These are phyloP conservation scores for Ammopiptanthus mongolicus DNA, from an alignment of 306 rosid genomes.

Conservation along the genomic window DNA sequence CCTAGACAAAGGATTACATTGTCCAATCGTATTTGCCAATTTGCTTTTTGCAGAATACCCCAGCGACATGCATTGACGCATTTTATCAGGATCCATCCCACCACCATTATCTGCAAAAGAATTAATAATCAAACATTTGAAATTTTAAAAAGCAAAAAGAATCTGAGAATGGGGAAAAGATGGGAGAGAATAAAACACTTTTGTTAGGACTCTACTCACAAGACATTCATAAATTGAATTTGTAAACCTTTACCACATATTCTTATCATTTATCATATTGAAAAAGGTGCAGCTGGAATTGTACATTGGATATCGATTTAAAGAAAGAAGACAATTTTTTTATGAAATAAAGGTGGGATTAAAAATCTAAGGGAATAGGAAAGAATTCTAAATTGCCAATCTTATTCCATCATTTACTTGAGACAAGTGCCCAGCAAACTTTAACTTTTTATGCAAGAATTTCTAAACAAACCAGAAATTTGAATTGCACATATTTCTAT, in stretches of 20 bases:
- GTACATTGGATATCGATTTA: not conserved
- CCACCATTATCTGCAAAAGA: constrained; percentile 93
- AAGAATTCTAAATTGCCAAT: not conserved
- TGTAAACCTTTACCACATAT: not conserved
- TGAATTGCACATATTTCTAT: not conserved
- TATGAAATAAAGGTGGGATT: not conserved
- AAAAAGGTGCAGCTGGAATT: not conserved
- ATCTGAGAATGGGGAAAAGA: not conserved
- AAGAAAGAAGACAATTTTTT: not conserved
- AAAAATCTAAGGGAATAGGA: not conserved
- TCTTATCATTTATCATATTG: not conserved
- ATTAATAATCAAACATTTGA: constrained; percentile 15
- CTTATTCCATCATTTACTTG: not conserved
- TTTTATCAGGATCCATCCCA: constrained; percentile 96
- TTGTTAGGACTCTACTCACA: not conserved
- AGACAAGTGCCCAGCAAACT: not conserved
- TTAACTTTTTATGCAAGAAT: not conserved
- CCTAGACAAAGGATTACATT: constrained; percentile 39
- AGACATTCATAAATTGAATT: not conserved
- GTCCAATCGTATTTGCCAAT: constrained; percentile 89
- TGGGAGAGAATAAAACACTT: not conserved
- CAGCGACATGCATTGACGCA: constrained; percentile 97
- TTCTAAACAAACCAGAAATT: not conserved
- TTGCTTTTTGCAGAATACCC: constrained; percentile 92
- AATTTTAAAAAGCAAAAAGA: not conserved